Conservation (phyloP, 108 stramenopile genomes). For the Fragilaria radians region DNA sequence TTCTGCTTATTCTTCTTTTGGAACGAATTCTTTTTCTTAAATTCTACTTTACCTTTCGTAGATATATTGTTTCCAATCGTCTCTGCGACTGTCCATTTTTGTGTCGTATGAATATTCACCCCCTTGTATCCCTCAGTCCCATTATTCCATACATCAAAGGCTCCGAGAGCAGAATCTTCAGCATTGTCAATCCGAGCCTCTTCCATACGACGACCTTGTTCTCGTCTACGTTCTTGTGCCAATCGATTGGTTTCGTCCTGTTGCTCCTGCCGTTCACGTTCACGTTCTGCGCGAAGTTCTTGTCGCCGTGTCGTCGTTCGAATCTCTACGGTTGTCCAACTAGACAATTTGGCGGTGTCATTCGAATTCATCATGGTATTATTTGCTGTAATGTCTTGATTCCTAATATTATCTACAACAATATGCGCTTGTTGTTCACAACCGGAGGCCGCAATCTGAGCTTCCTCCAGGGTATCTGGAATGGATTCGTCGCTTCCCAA, state of each 20-base stretch:
- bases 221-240: conserved; percentile 43
- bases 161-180: conserved; percentile 82
- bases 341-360: too few relatives aligned
- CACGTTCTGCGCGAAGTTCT: conserved; percentile 58
- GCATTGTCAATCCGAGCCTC: conserved; percentile 73
- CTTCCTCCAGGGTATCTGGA: conserved; percentile 75
- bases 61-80: conserved; percentile 44
- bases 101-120: conserved; percentile 55
- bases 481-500: conserved; percentile 51
- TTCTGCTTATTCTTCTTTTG: conserved; percentile 35
- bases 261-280: conserved; percentile 28
- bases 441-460: conserved; percentile 57
- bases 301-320: conserved; percentile 58
- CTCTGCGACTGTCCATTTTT: conserved; percentile 32
- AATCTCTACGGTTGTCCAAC: conserved; percentile 61
- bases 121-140: conserved; percentile 67
- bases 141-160: conserved; percentile 63
- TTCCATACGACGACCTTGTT: conserved; percentile 58
- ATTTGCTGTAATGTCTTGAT: too few relatives aligned
- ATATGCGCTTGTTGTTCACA: conserved; percentile 17
- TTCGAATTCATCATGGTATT: too few relatives aligned
- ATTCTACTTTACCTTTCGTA: conserved; percentile 33
- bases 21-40: conserved; percentile 9
- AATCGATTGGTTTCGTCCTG: conserved; percentile 27
- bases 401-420: conserved; percentile 69